Evolutionary conservation across 176 grass and related monocot genomes (phyloP).

Genomic region (Eleusine indica): DNA sequence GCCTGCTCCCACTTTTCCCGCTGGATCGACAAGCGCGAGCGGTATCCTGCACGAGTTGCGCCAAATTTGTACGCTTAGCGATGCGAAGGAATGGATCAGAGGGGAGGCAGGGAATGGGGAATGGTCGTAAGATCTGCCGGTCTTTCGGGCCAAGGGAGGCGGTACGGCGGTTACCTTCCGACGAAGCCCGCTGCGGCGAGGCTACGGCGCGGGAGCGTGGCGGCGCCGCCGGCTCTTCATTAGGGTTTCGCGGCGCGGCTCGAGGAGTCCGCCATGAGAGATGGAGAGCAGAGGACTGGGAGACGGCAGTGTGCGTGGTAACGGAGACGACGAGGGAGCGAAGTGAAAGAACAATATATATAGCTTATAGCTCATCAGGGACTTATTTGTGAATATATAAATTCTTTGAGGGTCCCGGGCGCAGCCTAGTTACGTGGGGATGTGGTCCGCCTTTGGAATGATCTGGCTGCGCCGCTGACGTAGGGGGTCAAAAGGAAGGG

Average conservation of each 20-base stretch:
- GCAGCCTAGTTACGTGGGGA: conserved; percentile 38
- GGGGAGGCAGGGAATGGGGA: neutral
- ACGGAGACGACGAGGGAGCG: conserved; percentile 51
- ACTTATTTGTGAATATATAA: neutral
- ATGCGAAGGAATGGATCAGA: conserved; percentile 14
- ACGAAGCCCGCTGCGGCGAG: conserved; percentile 28
- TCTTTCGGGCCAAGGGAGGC: neutral
- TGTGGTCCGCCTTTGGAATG: conserved; percentile 38
- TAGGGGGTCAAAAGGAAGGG: conserved; percentile 24
- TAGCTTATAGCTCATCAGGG: neutral
- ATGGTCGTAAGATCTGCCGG: conserved; percentile 47
- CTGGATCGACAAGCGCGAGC: neutral
- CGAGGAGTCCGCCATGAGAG: conserved; percentile 50
- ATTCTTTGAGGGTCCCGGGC: neutral
- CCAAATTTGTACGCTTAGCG: neutral
- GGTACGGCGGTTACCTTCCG: conserved; percentile 27
- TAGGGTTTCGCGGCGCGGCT: conserved; percentile 49
- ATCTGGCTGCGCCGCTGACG: conserved; percentile 39
- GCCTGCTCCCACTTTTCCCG: conserved; percentile 23
- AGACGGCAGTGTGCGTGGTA: conserved; percentile 28
- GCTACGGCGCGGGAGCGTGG: conserved; percentile 46
- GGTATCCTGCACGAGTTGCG: neutral
- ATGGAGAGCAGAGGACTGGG: neutral
- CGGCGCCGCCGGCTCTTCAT: conserved; percentile 42
- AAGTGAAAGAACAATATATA: conserved; percentile 26